Percentiles rank a stretch among this genome's conserved stretches.
phyloP scores from a whole-genome alignment of 257 asterid species.

The Ilex aquifolium region DNA sequence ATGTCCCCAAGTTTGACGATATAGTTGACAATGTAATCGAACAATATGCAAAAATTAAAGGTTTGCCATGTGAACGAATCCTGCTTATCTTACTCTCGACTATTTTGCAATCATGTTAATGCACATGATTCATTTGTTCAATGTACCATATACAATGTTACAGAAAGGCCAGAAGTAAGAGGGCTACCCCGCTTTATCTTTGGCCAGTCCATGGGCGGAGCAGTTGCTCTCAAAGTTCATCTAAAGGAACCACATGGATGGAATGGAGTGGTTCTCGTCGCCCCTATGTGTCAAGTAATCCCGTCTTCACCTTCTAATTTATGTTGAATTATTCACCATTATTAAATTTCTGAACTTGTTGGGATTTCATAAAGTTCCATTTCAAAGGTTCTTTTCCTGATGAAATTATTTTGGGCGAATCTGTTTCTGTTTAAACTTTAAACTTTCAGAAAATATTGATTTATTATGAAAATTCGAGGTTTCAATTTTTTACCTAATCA shows the following conservation, averaged over 20 bases:
- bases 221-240: constrained; percentile 80
- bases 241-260: constrained; percentile 62
- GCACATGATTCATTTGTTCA: background rate
- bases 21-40: constrained; percentile 80
- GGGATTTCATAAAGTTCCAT: too few species aligned
- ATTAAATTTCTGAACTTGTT: too few species aligned
- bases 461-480: too few species aligned
- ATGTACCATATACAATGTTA: background rate
- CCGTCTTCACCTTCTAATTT: constrained; percentile 2
- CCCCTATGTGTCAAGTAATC: constrained; percentile 93
- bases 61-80: constrained; percentile 17
- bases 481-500: too few species aligned
- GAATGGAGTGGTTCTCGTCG: constrained; percentile 92
- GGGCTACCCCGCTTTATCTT: constrained; percentile 76
- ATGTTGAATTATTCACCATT: too few species aligned
- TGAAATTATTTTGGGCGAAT: too few species aligned
- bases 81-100: background rate
- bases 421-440: too few species aligned
- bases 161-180: constrained; percentile 84
- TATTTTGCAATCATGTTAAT: background rate
- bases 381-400: too few species aligned
- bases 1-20: constrained; percentile 70
- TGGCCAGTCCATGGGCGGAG: constrained; percentile 99
- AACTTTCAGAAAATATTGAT: too few species aligned
- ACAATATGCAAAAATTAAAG: constrained; percentile 67